Base-by-base conservation (phyloP, 768 basidiomycete species). In the Porphyrellus cyaneotinctus region DNA sequence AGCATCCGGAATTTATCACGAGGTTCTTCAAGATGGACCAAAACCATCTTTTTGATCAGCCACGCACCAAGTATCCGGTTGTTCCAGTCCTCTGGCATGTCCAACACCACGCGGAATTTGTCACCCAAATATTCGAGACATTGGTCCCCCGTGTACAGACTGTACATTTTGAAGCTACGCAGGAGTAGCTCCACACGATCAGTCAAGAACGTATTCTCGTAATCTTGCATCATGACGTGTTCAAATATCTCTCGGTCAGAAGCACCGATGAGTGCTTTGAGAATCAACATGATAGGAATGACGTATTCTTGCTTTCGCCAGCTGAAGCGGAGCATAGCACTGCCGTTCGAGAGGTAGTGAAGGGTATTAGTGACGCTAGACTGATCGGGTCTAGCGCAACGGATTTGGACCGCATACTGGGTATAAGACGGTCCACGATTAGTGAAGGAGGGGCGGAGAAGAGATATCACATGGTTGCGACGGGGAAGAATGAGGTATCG, bases 271-370 rank as follows among this genome's bases (percentile, higher is more conserved):
- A 98, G 81, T 24, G 94, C 95, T 66, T 98, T 98, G 59, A 99
- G 80, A 62, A 98, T 78, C 39, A 99, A 81, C 85, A 98, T 94
- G 70, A 97, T 89, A 6, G 97, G 97, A 37, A 99, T 91, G 50
- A 95, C 90, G 67, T 95, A 99, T 80, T 99, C 97, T 67, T 95
- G 90, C 71, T 98, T 99, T 48, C 95, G 76, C 91, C 91, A 97
- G 66, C 83, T 90, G 73, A 99, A 98, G 18, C 97, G 85, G 17
- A 98, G 72, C 79, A 94, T 98, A n/a, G 95, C 91, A 60, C 85
- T 94, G 41, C 97, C 97, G 58, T 95, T 95, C 17, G 91, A 86
- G 38, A 98, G 84, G 70, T 98, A 99, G 68, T 99, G 97, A n/a
- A 99, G 81, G 18, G 88, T 91, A 71, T 98, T 98, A 41, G 97